phyloP scores from a whole-genome alignment of 768 basidiomycete genomes.

The Tulasnella sp. region DNA sequence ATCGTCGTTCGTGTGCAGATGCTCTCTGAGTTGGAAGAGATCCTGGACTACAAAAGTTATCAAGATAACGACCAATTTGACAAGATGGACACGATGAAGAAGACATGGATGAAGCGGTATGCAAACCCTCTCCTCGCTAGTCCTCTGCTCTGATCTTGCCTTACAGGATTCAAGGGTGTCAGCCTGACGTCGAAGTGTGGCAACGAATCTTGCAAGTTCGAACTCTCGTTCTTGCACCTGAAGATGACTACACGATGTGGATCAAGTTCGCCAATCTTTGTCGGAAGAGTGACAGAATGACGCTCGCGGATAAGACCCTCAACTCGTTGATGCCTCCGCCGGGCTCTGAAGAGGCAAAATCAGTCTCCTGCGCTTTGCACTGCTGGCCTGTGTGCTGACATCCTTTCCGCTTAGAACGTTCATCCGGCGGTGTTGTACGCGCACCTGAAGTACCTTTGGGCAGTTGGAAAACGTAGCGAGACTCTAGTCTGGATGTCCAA shows the following conservation, averaged over 20 bases:
- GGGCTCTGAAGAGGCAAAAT: slow-evolving; percentile 13
- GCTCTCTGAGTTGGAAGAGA: slow-evolving; percentile 96
- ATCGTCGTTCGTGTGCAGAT: slow-evolving; percentile 96
- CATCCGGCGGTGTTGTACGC: slow-evolving; percentile 95
- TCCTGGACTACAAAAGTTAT: slow-evolving; percentile 71
- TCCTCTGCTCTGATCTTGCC: not conserved
- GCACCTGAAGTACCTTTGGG: slow-evolving; percentile 94
- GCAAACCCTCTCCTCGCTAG: slow-evolving; percentile 15
- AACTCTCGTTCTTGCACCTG: slow-evolving; percentile 83
- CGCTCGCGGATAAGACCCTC: slow-evolving; percentile 93
- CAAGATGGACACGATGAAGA: slow-evolving; percentile 78
- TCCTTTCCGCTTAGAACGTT: slow-evolving; percentile 41
- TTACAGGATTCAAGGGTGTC: slow-evolving; percentile 79
- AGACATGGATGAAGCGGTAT: slow-evolving; percentile 96
- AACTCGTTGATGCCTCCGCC: slow-evolving; percentile 65
- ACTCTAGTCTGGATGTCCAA: slow-evolving; percentile 73
- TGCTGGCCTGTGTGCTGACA: not conserved
- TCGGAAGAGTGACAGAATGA: slow-evolving; percentile 87
- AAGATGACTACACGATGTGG: slow-evolving; percentile 95
- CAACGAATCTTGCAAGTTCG: slow-evolving; percentile 94
- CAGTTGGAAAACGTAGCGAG: slow-evolving; percentile 63
- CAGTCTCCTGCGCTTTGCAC: slow-evolving; percentile 19
- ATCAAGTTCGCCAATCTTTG: slow-evolving; percentile 98
- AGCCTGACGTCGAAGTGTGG: slow-evolving; percentile 98
- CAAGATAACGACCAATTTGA: slow-evolving; percentile 89